Evolutionary conservation across 345 rosid species (phyloP), one percentile per base, ranked within the genome.

Genomic region (Gossypium turneri): DNA sequence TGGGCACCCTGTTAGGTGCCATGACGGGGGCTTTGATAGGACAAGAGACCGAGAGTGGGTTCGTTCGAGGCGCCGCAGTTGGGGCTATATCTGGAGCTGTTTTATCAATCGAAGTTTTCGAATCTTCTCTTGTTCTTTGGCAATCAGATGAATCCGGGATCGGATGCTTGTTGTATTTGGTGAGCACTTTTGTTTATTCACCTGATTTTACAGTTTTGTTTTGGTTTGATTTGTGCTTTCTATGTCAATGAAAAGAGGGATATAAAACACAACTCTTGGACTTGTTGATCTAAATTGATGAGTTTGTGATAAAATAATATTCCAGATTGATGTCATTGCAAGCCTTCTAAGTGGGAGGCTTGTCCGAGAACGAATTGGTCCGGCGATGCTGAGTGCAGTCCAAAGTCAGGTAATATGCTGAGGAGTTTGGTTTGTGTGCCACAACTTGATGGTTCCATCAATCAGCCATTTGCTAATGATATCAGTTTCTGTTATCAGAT

Each of bases 41-140:
- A 60, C 99, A 96, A 84, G 99, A 96, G 81, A 96, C 99, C 1
- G 99, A 96, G 78, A 96, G 98, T 81, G 99, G 99, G 15, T 96
- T 96, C 73, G 86, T 96, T 65, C 77, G 99, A 78, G 99, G 99
- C 53, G 98, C 99, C 3, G 98, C 98, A 1, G 87, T 96, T 64
- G 99, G 99, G 50, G 99, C 99, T 24, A 96, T 96, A 65, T 96
- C 99, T 34, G 99, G 99, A 72, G 99, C 99, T 69, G 99, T 96
- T 84, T 96, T 90, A 85, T 96, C 99, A 0, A 93, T 96, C 34
- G 99, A 96, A 81, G 99, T 96, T 64, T 96, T 96, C 48, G 99
- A 96, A 83, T 93, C 99, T 57, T 96, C 99, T 50, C 91, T 92
- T 75, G 83, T 89, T 79, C 97, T 96, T 43, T 96, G 99, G 99